Evolutionary conservation across 2,329 filamentous ascomycete species (phyloP).

Genomic region (Colletotrichum camelliae): DNA sequence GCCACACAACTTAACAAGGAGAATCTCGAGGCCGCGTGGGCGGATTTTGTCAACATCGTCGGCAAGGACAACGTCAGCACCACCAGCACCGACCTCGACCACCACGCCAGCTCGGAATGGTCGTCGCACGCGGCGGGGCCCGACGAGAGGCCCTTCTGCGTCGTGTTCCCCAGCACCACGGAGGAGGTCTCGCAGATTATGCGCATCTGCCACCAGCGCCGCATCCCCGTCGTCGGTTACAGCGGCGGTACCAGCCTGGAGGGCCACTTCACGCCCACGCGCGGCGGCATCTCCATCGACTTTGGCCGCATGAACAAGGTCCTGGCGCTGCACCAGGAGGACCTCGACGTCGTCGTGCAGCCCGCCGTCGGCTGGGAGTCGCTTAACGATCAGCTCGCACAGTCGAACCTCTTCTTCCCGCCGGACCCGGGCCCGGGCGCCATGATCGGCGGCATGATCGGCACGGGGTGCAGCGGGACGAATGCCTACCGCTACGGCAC

Average conservation of each 20-base stretch:
- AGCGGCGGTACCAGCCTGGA: slow-evolving; percentile 89
- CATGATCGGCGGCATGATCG: slow-evolving; percentile 90
- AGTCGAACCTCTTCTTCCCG: slow-evolving; percentile 85
- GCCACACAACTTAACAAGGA: slow-evolving; percentile 61
- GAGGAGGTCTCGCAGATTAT: slow-evolving; percentile 87
- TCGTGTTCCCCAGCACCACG: slow-evolving; percentile 79
- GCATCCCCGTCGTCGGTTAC: slow-evolving; percentile 86
- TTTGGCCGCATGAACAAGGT: slow-evolving; percentile 87
- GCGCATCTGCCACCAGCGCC: slow-evolving; percentile 82
- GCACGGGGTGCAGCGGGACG: slow-evolving; percentile 76
- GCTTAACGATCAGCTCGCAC: slow-evolving; percentile 77
- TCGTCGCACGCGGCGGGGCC: slow-evolving; percentile 60
- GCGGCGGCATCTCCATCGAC: slow-evolving; percentile 84
- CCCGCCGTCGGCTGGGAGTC: slow-evolving; percentile 86
- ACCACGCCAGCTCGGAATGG: slow-evolving; percentile 67
- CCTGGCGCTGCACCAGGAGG: slow-evolving; percentile 75
- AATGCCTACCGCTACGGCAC: slow-evolving; percentile 94
- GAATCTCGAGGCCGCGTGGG: slow-evolving; percentile 73
- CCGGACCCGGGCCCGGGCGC: slow-evolving; percentile 90
- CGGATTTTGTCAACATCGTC: slow-evolving; percentile 69
- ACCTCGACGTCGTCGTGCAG: slow-evolving; percentile 78
- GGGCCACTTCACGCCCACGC: slow-evolving; percentile 84
- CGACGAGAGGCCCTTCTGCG: slow-evolving; percentile 64
- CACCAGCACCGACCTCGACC: slow-evolving; percentile 55
- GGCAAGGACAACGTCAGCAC: slow-evolving; percentile 71